Evolutionary conservation across 371 early-diverging fungal genomes (phyloP).

Genomic region (Mortierella polycephala): DNA sequence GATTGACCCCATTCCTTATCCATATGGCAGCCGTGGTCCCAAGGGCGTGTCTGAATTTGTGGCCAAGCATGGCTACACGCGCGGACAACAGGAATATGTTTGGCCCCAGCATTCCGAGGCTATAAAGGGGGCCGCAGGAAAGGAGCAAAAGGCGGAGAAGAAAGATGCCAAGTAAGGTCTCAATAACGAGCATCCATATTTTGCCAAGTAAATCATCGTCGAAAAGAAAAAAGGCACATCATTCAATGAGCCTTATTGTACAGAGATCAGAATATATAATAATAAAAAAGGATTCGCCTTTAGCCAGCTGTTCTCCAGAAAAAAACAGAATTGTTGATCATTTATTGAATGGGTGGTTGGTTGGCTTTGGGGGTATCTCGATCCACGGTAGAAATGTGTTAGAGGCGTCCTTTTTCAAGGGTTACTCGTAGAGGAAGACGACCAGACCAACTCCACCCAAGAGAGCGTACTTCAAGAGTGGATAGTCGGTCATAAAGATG

Average conservation of each 20-base stretch:
- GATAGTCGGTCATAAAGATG: conserved; percentile 95
- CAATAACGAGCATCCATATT: too few relatives aligned
- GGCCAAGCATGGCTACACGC: conserved; percentile 73
- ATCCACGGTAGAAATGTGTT: background rate
- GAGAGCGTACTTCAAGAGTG: conserved; percentile 86
- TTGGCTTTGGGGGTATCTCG: background rate
- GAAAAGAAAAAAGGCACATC: background rate
- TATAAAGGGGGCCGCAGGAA: conserved; percentile 23
- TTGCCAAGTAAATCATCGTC: background rate
- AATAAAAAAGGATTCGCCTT: too few relatives aligned
- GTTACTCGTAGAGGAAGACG: conserved; percentile 61
- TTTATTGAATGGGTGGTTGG: too few relatives aligned
- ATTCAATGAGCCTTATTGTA: background rate
- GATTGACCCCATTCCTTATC: conserved; percentile 79
- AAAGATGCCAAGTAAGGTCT: background rate
- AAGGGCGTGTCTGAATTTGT: conserved; percentile 78
- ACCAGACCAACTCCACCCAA: conserved; percentile 82
- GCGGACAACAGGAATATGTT: conserved; percentile 55
- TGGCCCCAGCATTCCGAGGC: conserved; percentile 62
- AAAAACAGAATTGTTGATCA: too few relatives aligned
- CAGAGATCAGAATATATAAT: too few relatives aligned
- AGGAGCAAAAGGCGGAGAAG: conserved; percentile 26
- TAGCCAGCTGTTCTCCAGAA: too few relatives aligned
- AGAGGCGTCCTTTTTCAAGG: background rate
- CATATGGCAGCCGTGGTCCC: conserved; percentile 94